phyloP scores from a whole-genome alignment of 1,284 basidiomycete species.

The Vanrija pseudolonga region DNA sequence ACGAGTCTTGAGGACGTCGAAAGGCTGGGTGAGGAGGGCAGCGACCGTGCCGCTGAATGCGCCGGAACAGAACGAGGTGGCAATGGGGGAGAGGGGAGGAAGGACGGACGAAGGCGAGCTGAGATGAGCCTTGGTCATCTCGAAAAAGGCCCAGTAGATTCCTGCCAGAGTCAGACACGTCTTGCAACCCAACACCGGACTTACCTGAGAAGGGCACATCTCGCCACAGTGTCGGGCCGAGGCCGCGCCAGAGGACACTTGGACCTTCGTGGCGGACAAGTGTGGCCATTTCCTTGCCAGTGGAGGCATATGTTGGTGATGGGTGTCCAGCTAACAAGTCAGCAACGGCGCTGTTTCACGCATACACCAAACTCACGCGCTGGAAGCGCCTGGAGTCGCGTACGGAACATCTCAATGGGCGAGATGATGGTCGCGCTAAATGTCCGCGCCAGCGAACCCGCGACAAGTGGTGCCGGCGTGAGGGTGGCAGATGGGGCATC shows the following conservation, averaged over 20 bases:
- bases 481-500: slow-evolving; percentile 41
- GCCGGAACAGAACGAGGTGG: slow-evolving; percentile 45
- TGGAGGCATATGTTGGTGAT: slow-evolving; percentile 58
- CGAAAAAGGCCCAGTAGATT: slow-evolving; percentile 49
- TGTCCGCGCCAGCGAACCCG: slow-evolving; percentile 78
- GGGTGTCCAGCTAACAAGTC: slow-evolving; percentile 54
- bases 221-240: slow-evolving; percentile 89
- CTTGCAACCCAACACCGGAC: slow-evolving; percentile 53
- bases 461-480: slow-evolving; percentile 67
- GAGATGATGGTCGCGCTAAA: slow-evolving; percentile 76
- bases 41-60: slow-evolving; percentile 56
- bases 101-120: slow-evolving; percentile 27
- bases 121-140: slow-evolving; percentile 42
- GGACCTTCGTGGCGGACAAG: slow-evolving; percentile 65
- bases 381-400: slow-evolving; percentile 79
- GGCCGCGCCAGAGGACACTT: slow-evolving; percentile 77
- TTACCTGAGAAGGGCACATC: slow-evolving; percentile 92
- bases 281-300: slow-evolving; percentile 34
- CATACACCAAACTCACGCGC: slow-evolving; percentile 43
- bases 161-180: slow-evolving; percentile 17
- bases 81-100: slow-evolving; percentile 33
- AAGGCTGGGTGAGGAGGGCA: slow-evolving; percentile 87
- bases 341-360: not conserved
- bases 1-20: slow-evolving; percentile 93
- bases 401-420: slow-evolving; percentile 89